Percentiles rank a stretch among this genome's conserved stretches.
Evolutionary conservation across 2,329 filamentous ascomycete species (phyloP).

Genomic region (Botryotinia calthae): DNA sequence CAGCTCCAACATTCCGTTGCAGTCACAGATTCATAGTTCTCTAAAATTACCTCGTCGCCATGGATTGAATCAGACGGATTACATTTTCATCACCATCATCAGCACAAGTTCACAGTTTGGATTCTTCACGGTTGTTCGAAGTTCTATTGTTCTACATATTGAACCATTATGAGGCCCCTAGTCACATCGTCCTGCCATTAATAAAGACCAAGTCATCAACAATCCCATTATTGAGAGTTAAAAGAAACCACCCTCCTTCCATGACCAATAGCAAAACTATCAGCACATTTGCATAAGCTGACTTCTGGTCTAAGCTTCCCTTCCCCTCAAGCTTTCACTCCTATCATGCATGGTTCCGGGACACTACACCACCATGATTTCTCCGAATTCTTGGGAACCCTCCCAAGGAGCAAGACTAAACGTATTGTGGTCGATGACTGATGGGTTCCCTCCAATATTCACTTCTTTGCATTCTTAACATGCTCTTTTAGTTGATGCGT

Average conservation of each 20-base stretch:
- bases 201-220: background rate
- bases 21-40: background rate
- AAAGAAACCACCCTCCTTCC: background rate
- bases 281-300: background rate
- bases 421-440: constrained; percentile 23
- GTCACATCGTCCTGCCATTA: too few relatives aligned
- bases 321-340: too few relatives aligned
- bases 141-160: fast-evolving
- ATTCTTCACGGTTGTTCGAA: too few relatives aligned
- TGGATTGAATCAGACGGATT: background rate
- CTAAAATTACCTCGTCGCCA: background rate
- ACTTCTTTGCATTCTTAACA: constrained; percentile 22
- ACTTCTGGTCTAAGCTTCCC: background rate
- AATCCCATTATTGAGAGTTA: background rate
- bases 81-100: background rate
- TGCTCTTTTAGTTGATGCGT: constrained; percentile 11
- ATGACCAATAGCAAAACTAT: background rate
- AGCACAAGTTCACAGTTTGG: fast-evolving
- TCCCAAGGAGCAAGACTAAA: too few relatives aligned
- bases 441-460: constrained; percentile 21
- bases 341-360: too few relatives aligned
- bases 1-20: background rate
- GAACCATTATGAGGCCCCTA: background rate
- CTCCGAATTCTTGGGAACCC: background rate
- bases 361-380: background rate